These are phyloP conservation scores for Gossypium aridum DNA, from an alignment of 441 rosid genomes.

Conservation along the genomic window DNA sequence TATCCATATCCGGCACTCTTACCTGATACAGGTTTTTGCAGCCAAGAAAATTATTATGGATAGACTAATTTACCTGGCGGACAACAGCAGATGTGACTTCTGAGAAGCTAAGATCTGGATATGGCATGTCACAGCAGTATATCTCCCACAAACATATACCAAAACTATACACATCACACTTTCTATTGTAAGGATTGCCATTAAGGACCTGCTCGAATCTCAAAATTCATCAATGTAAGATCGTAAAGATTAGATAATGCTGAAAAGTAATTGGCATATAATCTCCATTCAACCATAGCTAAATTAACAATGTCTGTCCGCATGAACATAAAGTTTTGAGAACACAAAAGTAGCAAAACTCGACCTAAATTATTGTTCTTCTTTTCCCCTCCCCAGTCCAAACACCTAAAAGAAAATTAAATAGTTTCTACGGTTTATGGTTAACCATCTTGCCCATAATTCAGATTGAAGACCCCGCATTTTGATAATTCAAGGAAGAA, in stretches of 20 bases:
- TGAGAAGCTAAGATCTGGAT: slow-evolving; percentile 75
- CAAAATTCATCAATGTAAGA: slow-evolving; percentile 1
- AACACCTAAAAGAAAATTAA: background rate
- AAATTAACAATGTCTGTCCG: background rate
- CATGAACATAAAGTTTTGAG: background rate
- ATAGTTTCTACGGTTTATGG: background rate
- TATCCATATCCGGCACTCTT: background rate
- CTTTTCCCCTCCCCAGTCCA: background rate
- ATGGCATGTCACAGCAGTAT: slow-evolving; percentile 82
- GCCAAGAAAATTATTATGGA: background rate
- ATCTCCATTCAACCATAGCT: background rate
- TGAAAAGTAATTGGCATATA: background rate
- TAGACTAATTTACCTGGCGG: slow-evolving; percentile 44
- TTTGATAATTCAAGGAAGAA: background rate
- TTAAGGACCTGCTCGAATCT: slow-evolving; percentile 43
- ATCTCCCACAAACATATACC: slow-evolving; percentile 80
- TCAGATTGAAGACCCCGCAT: background rate
- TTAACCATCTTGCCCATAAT: background rate
- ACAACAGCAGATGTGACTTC: slow-evolving; percentile 75
- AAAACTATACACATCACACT: slow-evolving; percentile 71
- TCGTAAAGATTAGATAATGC: background rate
- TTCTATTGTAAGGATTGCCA: slow-evolving; percentile 62
- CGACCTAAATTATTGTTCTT: background rate
- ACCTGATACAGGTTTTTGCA: background rate
- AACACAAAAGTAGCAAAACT: background rate